phyloP scores from a whole-genome alignment of 805 yeast species.

The Kluyveromyces aestuarii region DNA sequence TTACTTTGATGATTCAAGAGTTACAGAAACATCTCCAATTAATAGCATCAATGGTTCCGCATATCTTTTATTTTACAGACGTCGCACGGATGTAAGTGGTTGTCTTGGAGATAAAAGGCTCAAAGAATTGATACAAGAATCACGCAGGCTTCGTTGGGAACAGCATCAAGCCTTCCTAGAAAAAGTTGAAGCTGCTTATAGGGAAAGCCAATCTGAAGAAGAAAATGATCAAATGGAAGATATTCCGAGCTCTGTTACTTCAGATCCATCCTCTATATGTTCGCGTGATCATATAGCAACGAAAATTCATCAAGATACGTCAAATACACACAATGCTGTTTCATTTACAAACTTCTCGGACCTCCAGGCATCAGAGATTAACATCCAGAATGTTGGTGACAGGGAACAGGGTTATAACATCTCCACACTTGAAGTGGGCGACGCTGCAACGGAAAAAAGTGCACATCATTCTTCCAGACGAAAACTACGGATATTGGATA shows the following conservation, averaged over 20 bases:
- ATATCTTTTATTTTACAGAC: conserved; percentile 75
- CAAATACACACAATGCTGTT: too few relatives aligned
- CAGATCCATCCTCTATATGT: too few relatives aligned
- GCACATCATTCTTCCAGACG: conserved; percentile 17
- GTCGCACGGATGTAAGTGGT: conserved; percentile 25
- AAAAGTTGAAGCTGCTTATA: conserved; percentile 20
- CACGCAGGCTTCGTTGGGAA: conserved; percentile 24
- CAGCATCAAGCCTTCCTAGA: conserved; percentile 7
- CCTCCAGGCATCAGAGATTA: too few relatives aligned
- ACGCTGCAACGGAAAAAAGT: conserved; percentile 5
- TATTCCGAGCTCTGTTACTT: too few relatives aligned
- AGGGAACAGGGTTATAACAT: conserved; percentile 10
- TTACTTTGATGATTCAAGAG: conserved; percentile 80
- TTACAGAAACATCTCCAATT: conserved; percentile 48
- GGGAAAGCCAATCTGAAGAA: conserved; percentile 15
- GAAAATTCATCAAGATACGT: too few relatives aligned
- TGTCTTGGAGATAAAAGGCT: conserved; percentile 43
- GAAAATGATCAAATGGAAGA: conserved; percentile 16
- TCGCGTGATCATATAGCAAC: too few relatives aligned
- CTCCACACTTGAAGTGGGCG: conserved; percentile 22
- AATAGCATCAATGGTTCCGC: conserved; percentile 70
- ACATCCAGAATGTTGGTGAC: not conserved
- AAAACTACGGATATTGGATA: conserved; percentile 22
- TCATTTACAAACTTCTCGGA: too few relatives aligned
- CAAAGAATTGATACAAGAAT: conserved; percentile 31